Conservation (phyloP, 73 alveolate species). For the Paramecium octaurelia region DNA sequence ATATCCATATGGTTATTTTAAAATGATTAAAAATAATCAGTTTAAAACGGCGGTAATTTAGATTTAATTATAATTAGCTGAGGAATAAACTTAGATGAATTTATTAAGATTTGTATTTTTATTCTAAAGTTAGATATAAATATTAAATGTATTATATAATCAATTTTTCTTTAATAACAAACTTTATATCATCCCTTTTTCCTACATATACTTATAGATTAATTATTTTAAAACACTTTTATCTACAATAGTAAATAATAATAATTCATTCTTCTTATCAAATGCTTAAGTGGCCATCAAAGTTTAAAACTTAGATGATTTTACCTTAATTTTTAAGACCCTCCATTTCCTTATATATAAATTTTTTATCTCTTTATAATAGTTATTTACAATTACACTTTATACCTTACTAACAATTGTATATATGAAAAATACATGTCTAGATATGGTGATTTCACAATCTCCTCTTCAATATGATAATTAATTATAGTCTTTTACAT, state of each 20-base stretch:
- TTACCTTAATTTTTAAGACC: background rate
- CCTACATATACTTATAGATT: conserved; percentile 31
- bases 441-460: background rate
- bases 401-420: background rate
- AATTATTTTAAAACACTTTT: background rate
- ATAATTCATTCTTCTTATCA: background rate
- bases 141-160: background rate
- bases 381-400: background rate
- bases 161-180: conserved; percentile 14
- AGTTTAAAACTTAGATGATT: background rate
- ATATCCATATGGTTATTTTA: too few relatives aligned
- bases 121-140: background rate
- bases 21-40: too few relatives aligned
- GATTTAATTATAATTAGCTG: too few relatives aligned
- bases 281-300: background rate
- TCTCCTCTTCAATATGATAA: conserved; percentile 20
- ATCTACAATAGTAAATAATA: background rate
- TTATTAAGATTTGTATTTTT: too few relatives aligned
- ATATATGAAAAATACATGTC: background rate
- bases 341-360: background rate
- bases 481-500: conserved; percentile 29
- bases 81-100: too few relatives aligned
- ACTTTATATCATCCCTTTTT: conserved; percentile 21
- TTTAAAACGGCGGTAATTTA: too few relatives aligned
- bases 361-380: background rate